Evolutionary conservation across 1,139 yeast genomes (phyloP).

Genomic region (Taphrina wiesneri): DNA sequence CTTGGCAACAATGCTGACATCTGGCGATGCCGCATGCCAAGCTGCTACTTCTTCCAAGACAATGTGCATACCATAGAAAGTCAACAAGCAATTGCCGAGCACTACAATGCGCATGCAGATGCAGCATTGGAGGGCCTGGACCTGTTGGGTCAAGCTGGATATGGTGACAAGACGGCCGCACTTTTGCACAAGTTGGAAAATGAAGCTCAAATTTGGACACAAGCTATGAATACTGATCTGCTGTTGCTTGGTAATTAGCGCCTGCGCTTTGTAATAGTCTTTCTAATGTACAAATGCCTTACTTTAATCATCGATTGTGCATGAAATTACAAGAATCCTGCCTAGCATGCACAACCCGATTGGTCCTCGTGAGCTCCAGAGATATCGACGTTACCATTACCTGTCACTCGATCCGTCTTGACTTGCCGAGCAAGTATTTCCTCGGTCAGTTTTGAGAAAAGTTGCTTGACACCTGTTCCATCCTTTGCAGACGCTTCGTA

Average conservation of each 20-base stretch:
- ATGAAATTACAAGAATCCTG: no score
- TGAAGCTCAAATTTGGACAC: conserved; percentile 3
- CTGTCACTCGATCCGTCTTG: neutral
- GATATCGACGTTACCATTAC: neutral
- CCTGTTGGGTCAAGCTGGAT: neutral
- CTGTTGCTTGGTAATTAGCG: neutral
- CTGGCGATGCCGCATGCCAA: neutral
- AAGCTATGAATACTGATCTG: neutral
- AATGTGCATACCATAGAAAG: neutral
- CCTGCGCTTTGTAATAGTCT: neutral
- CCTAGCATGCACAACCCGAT: neutral
- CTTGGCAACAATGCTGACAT: neutral
- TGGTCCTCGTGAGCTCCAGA: neutral
- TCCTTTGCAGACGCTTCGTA: conserved; percentile 26
- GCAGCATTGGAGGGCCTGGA: conserved; percentile 1
- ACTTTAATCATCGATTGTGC: neutral
- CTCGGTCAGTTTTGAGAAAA: conserved; percentile 20
- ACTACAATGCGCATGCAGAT: neutral
- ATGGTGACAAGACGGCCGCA: neutral
- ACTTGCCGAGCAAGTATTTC: conserved; percentile 8
- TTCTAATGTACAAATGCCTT: conserved; percentile 4
- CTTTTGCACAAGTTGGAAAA: neutral
- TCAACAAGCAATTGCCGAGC: neutral
- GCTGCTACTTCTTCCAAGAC: neutral
- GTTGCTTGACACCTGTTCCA: neutral